phyloP scores from a whole-genome alignment of 495 filamentous ascomycete genomes.

The Penicillium subrubescens region DNA sequence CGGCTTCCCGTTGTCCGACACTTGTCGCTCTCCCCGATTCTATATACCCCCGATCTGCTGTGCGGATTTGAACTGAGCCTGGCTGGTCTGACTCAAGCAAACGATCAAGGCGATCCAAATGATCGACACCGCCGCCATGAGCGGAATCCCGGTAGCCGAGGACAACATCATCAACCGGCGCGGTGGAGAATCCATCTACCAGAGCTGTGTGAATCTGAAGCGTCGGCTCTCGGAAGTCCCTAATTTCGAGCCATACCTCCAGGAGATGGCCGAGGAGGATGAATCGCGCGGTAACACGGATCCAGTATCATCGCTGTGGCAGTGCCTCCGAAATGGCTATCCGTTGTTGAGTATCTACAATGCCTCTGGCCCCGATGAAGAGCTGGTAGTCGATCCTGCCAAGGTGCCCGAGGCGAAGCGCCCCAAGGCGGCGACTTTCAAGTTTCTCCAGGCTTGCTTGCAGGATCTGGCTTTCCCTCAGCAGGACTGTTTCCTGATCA shows the following conservation, averaged over 20 bases:
- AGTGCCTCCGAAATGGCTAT: slow-evolving; percentile 78
- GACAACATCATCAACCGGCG: slow-evolving; percentile 93
- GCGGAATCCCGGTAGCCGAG: slow-evolving; percentile 66
- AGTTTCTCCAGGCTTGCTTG: slow-evolving; percentile 69
- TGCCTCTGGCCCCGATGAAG: slow-evolving; percentile 64
- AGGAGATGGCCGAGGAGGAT: slow-evolving; percentile 65
- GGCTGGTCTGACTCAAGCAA: slow-evolving; percentile 33
- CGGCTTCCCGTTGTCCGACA: slow-evolving; percentile 32
- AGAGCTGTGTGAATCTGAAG: slow-evolving; percentile 85
- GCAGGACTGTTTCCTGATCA: slow-evolving; percentile 86
- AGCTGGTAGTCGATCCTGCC: slow-evolving; percentile 62
- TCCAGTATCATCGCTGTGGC: slow-evolving; percentile 90
- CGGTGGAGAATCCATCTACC: slow-evolving; percentile 91
- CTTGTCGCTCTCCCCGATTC: slow-evolving; percentile 28
- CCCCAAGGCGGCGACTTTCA: slow-evolving; percentile 70
- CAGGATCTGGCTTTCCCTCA: slow-evolving; percentile 73
- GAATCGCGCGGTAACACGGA: slow-evolving; percentile 62
- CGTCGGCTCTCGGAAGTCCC: slow-evolving; percentile 80
- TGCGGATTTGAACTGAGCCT: slow-evolving; percentile 41
- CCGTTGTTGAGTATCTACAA: slow-evolving; percentile 92
- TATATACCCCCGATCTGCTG: slow-evolving; percentile 36
- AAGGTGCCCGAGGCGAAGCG: slow-evolving; percentile 64
- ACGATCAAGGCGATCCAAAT: slow-evolving; percentile 33
- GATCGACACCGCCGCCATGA: slow-evolving; percentile 40
- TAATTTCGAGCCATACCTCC: slow-evolving; percentile 71